Evolutionary conservation across 495 filamentous ascomycete genomes (phyloP).

Genomic region (Recurvomyces mirabilis): DNA sequence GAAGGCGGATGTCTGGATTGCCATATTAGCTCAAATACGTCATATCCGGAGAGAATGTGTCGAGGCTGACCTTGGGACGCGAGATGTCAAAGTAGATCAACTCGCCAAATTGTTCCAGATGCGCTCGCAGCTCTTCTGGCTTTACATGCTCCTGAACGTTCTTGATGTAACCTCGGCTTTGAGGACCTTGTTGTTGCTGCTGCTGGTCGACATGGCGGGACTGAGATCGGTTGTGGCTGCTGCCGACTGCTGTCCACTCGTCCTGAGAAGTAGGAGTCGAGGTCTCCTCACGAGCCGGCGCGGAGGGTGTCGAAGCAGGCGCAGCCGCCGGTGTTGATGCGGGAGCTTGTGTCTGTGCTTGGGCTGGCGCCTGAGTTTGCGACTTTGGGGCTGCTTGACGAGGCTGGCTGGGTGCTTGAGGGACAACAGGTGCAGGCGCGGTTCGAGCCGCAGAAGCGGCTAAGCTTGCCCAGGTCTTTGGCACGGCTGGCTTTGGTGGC

Average conservation of each 20-base stretch:
- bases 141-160: slow-evolving; percentile 81
- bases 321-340: neutral
- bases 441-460: slow-evolving; percentile 41
- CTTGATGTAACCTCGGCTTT: slow-evolving; percentile 74
- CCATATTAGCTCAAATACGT: slow-evolving; percentile 7
- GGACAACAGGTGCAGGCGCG: slow-evolving; percentile 32
- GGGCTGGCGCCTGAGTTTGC: slow-evolving; percentile 20
- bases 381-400: slow-evolving; percentile 8
- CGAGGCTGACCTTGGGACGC: slow-evolving; percentile 64
- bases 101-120: slow-evolving; percentile 62
- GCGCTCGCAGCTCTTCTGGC: slow-evolving; percentile 50
- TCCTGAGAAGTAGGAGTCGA: slow-evolving; percentile 36
- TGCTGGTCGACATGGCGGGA: slow-evolving; percentile 43
- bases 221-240: slow-evolving; percentile 68
- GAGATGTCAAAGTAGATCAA: slow-evolving; percentile 81
- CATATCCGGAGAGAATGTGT: neutral
- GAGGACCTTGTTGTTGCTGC: slow-evolving; percentile 25
- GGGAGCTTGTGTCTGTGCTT: slow-evolving; percentile 6
- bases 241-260: slow-evolving; percentile 74
- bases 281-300: slow-evolving; percentile 32
- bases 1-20: slow-evolving; percentile 78
- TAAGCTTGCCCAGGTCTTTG: slow-evolving; percentile 88
- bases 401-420: slow-evolving; percentile 13
- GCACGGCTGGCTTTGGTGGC: slow-evolving; percentile 41
- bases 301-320: slow-evolving; percentile 33